A percentile compares a stretch with the other conserved stretches of the same genome.
Conservation (phyloP, 352 stramenopile genomes). For the Globisporangium orthogonon region DNA sequence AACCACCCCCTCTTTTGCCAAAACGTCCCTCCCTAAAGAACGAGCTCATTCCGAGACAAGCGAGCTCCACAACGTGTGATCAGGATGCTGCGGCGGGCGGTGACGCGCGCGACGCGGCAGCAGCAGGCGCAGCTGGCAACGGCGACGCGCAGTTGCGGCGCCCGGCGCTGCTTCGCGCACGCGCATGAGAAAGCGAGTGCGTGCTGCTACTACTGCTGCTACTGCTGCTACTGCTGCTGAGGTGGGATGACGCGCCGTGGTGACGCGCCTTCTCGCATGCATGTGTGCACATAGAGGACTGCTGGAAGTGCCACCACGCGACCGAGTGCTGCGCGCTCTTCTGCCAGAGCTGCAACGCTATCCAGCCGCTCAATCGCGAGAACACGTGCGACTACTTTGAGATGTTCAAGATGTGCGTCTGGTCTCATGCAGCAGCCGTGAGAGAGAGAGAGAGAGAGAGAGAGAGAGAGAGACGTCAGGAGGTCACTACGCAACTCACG, state of each 20-base stretch:
- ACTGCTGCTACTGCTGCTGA: too few relatives aligned
- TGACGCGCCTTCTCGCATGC: neutral
- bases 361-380: constrained; percentile 54
- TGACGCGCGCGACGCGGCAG: constrained; percentile 13
- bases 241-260: neutral
- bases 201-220: neutral
- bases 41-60: neutral
- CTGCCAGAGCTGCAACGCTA: constrained; percentile 68
- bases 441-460: too few relatives aligned
- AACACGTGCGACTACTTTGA: constrained; percentile 84
- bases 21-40: too few relatives aligned
- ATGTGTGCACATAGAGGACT: constrained; percentile 21
- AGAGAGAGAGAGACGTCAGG: too few relatives aligned
- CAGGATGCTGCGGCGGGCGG: constrained; percentile 22
- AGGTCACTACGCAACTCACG: neutral
- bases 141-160: neutral
- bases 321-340: constrained; percentile 84
- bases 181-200: constrained; percentile 19
- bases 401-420: constrained; percentile 75
- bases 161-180: constrained; percentile 15
- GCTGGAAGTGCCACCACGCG: constrained; percentile 81
- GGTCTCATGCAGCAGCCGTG: neutral
- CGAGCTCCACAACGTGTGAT: neutral
- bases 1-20: too few relatives aligned
- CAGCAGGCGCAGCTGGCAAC: constrained; percentile 4